Conservation (phyloP, 2,329 filamentous ascomycete genomes). For the Aspergillus ochraceoroseus region DNA sequence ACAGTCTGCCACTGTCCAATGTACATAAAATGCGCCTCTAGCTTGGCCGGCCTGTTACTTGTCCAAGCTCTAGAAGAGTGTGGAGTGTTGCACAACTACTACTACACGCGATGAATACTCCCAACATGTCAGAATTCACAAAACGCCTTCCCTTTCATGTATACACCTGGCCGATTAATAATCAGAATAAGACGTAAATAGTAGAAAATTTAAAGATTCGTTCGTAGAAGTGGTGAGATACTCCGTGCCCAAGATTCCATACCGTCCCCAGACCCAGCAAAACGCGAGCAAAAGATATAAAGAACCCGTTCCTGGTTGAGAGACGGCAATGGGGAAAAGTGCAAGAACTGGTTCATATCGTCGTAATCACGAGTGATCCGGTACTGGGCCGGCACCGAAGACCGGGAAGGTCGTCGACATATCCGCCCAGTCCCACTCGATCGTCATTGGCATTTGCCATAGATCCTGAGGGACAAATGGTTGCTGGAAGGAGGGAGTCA, state of each 20-base stretch:
- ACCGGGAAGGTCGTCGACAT: slow-evolving; percentile 39
- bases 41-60: neutral
- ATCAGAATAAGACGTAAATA: neutral
- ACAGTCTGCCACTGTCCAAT: slow-evolving; percentile 1
- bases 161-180: slow-evolving; percentile 2
- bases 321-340: no score
- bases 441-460: slow-evolving; percentile 91
- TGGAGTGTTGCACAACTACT: slow-evolving; percentile 2
- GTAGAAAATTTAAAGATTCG: no score
- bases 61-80: slow-evolving; percentile 7
- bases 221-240: slow-evolving; percentile 1
- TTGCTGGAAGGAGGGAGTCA: slow-evolving; percentile 60
- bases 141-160: no score
- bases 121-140: neutral
- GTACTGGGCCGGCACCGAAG: slow-evolving; percentile 29
- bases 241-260: neutral
- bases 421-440: slow-evolving; percentile 79
- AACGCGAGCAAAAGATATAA: slow-evolving; percentile 1
- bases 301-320: no score
- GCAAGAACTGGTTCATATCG: slow-evolving; percentile 13
- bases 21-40: slow-evolving; percentile 3
- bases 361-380: slow-evolving; percentile 26
- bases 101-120: slow-evolving; percentile 6
- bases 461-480: slow-evolving; percentile 88
- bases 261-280: neutral